Base-by-base conservation (phyloP, 768 basidiomycete species). In the Phlebiopsis gigantea region DNA sequence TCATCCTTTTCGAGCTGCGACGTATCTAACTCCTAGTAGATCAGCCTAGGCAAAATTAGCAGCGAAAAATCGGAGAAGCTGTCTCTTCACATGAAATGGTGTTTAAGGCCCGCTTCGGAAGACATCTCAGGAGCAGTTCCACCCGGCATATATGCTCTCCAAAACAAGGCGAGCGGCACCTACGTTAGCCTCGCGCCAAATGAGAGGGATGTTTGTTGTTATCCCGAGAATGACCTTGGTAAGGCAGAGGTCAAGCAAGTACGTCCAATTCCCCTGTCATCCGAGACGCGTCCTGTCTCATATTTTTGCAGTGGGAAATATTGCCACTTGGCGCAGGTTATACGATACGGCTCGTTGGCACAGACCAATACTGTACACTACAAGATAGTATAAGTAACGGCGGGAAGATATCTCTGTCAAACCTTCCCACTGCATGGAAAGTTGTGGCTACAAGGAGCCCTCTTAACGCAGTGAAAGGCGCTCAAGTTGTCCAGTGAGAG, bases 351-450 rank as follows among this genome's bases (percentile, higher is more conserved):
- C 34, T 56, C 14, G 31, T 31, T 4, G 55, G 55, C 17, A 56
- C 55, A 14, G 55, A 56, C 39, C 48, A 50, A 25, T 56, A 49
- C 24, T 56, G 55, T 28, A 56, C 55, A 4, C 22, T 56, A 30
- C 46, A 56, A 22, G 22, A 5, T 34, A 30, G 46, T 30, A 30
- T 28, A 9, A n/a, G 26, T 2, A 15, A 14, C 12, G 3, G n/a
- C 5, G 21, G 5, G 7, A 17, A 28, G 19, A 30, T 48, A n/a
- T 28, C 49, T 17, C 30, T 55, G 14, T 34, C 44, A 2, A 26
- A 26, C 4, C 15, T 56, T 2, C 55, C 55, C 24, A 46, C 55
- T 2, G 55, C 55, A 8, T 56, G 55, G 55, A 48, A 39, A 19
- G 49, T 56, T 24, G 48, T 21, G 2, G 17, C 44, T 1, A 21